These are phyloP conservation scores for Debaryomyces hansenii DNA, from an alignment of 805 yeast species.

Conservation along the genomic window DNA sequence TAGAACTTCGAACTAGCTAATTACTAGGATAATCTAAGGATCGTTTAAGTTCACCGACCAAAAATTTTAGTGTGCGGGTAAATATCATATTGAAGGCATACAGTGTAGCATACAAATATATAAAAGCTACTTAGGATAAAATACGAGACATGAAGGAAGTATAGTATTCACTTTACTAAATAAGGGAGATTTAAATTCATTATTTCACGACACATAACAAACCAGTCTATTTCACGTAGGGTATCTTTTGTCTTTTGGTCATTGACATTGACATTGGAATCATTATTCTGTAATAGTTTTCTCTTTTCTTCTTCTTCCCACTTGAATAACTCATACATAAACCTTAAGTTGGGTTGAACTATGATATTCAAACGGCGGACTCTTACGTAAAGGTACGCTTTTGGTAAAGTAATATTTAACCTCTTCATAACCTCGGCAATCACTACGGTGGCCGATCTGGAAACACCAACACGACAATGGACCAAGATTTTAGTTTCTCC, in stretches of 20 bases:
- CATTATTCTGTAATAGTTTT: constrained; percentile 5
- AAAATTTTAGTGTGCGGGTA: not conserved
- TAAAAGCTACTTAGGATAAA: not conserved
- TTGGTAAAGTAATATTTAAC: constrained; percentile 60
- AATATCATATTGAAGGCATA: not conserved
- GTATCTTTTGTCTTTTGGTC: constrained; percentile 6
- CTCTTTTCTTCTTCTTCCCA: constrained; percentile 36
- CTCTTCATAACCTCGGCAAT: constrained; percentile 93
- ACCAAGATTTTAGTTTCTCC: constrained; percentile 51
- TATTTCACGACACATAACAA: constrained; percentile 78
- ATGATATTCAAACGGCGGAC: constrained; percentile 88
- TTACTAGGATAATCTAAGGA: not conserved
- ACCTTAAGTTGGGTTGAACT: constrained; percentile 88
- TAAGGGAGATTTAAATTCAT: constrained; percentile 72
- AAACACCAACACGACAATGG: constrained; percentile 95
- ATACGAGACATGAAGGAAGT: not conserved
- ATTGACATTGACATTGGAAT: constrained; percentile 6
- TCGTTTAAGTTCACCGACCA: not conserved
- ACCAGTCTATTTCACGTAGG: constrained; percentile 85
- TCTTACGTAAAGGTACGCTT: constrained; percentile 86
- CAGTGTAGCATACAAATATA: not conserved
- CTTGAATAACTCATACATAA: constrained; percentile 84
- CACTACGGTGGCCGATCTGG: constrained; percentile 92
- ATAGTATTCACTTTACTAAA: constrained; percentile 22
- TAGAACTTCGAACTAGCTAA: not conserved